These are phyloP conservation scores for Parastagonospora nodorum DNA, from an alignment of 2,329 filamentous ascomycete species.

Conservation along the genomic window DNA sequence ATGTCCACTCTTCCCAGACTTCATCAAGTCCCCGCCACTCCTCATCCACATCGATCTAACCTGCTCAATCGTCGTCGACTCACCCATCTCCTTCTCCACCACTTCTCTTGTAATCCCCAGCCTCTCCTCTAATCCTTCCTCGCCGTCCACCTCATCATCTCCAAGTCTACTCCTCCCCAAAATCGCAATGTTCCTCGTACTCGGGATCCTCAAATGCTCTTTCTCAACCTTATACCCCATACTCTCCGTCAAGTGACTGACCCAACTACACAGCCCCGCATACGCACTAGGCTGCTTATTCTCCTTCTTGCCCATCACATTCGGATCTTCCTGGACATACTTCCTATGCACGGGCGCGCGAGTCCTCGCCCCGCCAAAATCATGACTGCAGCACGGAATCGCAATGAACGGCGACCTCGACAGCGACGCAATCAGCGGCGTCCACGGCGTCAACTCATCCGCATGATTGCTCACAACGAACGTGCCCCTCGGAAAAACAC, in stretches of 20 bases:
- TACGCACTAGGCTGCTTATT: constrained; percentile 70
- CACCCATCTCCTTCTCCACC: constrained; percentile 59
- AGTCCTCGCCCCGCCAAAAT: constrained; percentile 74
- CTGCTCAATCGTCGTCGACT: constrained; percentile 44
- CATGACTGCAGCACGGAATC: constrained; percentile 94
- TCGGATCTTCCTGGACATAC: constrained; percentile 22
- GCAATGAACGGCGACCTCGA: constrained; percentile 83
- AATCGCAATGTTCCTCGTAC: constrained; percentile 83
- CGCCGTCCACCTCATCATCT: constrained; percentile 50
- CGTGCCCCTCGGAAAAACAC: constrained; percentile 72
- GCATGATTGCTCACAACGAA: constrained; percentile 98
- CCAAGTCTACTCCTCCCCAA: constrained; percentile 62
- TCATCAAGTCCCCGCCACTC: constrained; percentile 54
- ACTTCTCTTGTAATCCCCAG: constrained; percentile 66
- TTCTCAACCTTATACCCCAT: constrained; percentile 79
- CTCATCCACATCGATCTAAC: constrained; percentile 59
- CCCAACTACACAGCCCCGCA: constrained; percentile 81
- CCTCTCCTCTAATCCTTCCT: constrained; percentile 64
- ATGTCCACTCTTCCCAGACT: constrained; percentile 51
- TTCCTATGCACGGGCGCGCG: constrained; percentile 58
- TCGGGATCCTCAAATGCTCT: constrained; percentile 88
- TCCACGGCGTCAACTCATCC: constrained; percentile 96
- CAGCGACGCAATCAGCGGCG: constrained; percentile 79
- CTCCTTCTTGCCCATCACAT: constrained; percentile 27
- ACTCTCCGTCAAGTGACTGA: constrained; percentile 69